Conservation (phyloP, 371 early-diverging fungal genomes). For the Rhizopus microsporus region DNA sequence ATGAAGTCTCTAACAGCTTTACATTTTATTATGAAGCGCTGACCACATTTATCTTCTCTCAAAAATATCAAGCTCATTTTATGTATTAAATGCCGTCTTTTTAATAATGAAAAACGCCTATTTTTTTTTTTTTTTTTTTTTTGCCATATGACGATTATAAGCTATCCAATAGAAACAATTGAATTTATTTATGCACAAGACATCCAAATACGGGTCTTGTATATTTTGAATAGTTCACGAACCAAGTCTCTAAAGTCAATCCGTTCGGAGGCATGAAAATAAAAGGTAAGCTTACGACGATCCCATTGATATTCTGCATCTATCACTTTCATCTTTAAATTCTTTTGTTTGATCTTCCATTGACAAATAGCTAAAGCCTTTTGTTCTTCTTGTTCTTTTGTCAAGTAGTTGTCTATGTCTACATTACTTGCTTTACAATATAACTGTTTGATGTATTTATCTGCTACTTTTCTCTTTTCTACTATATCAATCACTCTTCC, state of each 20-base stretch:
- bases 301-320: constrained; percentile 99
- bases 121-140: no score
- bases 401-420: constrained; percentile 65
- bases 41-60: no score
- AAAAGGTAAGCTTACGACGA: constrained; percentile 91
- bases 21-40: no score
- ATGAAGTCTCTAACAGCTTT: no score
- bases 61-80: no score
- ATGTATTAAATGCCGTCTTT: no score
- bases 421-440: constrained; percentile 50
- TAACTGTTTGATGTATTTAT: neutral
- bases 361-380: constrained; percentile 88
- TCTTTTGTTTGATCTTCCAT: constrained; percentile 82
- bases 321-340: constrained; percentile 92
- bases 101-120: no score
- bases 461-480: constrained; percentile 19
- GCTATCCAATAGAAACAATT: no score
- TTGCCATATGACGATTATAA: no score
- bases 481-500: constrained; percentile 75
- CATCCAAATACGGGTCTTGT: constrained; percentile 99
- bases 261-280: constrained; percentile 87
- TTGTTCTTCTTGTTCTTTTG: constrained; percentile 87
- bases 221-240: constrained; percentile 95
- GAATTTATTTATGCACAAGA: constrained; percentile 9
- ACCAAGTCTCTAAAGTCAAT: constrained; percentile 98